Evolutionary conservation across 2,329 filamentous ascomycete genomes (phyloP).

Genomic region (Aspergillus ruber): DNA sequence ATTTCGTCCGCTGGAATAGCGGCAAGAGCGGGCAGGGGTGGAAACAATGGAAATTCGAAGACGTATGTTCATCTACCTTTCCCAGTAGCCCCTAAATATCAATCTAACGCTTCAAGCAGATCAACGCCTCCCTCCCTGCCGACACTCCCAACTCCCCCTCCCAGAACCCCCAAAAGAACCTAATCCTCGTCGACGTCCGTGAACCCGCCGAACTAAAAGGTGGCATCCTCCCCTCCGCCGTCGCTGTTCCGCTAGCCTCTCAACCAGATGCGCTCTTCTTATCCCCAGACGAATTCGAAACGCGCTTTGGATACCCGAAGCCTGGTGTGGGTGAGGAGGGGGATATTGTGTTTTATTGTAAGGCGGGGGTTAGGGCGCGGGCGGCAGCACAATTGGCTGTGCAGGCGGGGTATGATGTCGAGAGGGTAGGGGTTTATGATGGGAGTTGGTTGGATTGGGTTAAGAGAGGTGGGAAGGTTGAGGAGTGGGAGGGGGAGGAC

Average conservation of each 20-base stretch:
- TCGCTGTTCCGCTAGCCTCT: slow-evolving; percentile 75
- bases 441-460: slow-evolving; percentile 69
- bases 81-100: not conserved
- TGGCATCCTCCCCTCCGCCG: slow-evolving; percentile 64
- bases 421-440: slow-evolving; percentile 49
- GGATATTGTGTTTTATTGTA: slow-evolving; percentile 79
- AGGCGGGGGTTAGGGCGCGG: slow-evolving; percentile 75
- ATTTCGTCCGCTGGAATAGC: slow-evolving; percentile 15
- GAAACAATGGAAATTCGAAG: slow-evolving; percentile 29
- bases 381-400: slow-evolving; percentile 71
- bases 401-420: slow-evolving; percentile 66
- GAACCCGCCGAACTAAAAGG: slow-evolving; percentile 43
- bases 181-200: slow-evolving; percentile 42
- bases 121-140: slow-evolving; percentile 29
- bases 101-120: slow-evolving; percentile 17
- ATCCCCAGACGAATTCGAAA: slow-evolving; percentile 69
- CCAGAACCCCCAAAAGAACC: slow-evolving; percentile 19
- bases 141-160: slow-evolving; percentile 11
- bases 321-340: slow-evolving; percentile 48
- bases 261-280: slow-evolving; percentile 76
- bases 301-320: slow-evolving; percentile 70
- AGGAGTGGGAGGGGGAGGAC: slow-evolving; percentile 38
- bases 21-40: slow-evolving; percentile 6
- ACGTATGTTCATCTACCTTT: slow-evolving; percentile 18
- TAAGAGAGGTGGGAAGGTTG: slow-evolving; percentile 59